Evolutionary conservation across 805 yeast genomes (phyloP), one percentile per base, ranked within the genome.

Genomic region (Candida yuanshanica): DNA sequence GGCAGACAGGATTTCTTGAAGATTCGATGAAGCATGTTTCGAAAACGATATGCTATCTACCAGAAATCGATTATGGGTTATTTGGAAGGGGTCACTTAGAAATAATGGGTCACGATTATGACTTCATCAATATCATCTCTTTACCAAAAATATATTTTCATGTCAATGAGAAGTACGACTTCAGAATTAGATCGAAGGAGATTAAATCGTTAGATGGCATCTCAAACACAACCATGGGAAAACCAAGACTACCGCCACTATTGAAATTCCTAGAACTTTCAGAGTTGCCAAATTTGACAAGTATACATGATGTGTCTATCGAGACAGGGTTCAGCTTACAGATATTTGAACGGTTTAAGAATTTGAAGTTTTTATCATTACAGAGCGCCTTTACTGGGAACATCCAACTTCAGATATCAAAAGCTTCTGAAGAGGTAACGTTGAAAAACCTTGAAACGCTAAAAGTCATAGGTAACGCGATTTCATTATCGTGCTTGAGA

Each of bases 371-470:
- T 2, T 29, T 55, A 14, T 40, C 44, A 11, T 32, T 55, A 27
- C 51, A 55, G 33, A 47, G 53, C 20, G 53, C 53, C 9, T 52
- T 41, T 27, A 42, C 51, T 8, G 55, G 50, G 2, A 44, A 45
- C 25, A 24, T 36, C 16, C 42, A 33, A 17, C 16, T 38, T 6
- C 38, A 46, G 21, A 18, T 39, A 10, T 35, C 39, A 4, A 17
- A 25, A 7, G 26, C 37, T 2, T 27, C 38, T 11, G 21, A n/a
- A 13, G 12, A 8, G 8, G 42, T 45, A 2, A 22, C 16, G 4
- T 31, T 54, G 24, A 11, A 16, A 7, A 40, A 29, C 7, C 37
- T 55, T 23, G 41, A 21, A 29, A 33, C 18, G 0, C 35, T 55
- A 16, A 36, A 38, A 10, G 47, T 55, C 3, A 42, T 43, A 5